Evolutionary conservation across 208 protist genomes (phyloP).

Genomic region (Trypanosoma mega): DNA sequence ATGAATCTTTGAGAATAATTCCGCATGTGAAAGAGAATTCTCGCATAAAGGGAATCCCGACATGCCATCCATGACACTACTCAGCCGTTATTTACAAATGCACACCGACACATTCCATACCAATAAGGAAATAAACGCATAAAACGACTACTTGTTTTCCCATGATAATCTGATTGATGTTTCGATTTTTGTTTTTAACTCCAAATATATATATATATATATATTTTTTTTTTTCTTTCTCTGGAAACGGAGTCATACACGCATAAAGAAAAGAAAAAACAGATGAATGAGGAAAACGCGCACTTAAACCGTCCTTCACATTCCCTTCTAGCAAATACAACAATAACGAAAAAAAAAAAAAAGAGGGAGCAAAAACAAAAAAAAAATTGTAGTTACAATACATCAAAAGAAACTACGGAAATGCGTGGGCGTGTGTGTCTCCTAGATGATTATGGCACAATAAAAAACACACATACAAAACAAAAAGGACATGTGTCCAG

Average conservation of each 20-base stretch:
- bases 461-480: no score
- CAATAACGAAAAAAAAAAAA: slow-evolving; percentile 4
- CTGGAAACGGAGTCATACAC: not conserved
- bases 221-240: slow-evolving; percentile 6
- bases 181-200: not conserved
- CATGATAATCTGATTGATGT: not conserved
- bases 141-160: no score
- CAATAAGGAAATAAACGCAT: no score
- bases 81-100: not conserved
- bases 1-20: no score
- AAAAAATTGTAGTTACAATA: no score
- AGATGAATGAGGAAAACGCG: not conserved
- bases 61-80: not conserved
- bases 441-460: no score
- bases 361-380: not conserved
- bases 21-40: no score
- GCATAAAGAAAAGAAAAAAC: slow-evolving; percentile 17
- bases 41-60: no score
- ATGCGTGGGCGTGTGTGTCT: no score
- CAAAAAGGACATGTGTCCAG: no score
- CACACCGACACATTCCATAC: not conserved
- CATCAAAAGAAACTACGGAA: no score
- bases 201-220: not conserved
- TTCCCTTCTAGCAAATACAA: not conserved
- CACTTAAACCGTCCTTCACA: not conserved